phyloP scores from a whole-genome alignment of 192 early-diverging fungal genomes.

The Mortierella antarctica region DNA sequence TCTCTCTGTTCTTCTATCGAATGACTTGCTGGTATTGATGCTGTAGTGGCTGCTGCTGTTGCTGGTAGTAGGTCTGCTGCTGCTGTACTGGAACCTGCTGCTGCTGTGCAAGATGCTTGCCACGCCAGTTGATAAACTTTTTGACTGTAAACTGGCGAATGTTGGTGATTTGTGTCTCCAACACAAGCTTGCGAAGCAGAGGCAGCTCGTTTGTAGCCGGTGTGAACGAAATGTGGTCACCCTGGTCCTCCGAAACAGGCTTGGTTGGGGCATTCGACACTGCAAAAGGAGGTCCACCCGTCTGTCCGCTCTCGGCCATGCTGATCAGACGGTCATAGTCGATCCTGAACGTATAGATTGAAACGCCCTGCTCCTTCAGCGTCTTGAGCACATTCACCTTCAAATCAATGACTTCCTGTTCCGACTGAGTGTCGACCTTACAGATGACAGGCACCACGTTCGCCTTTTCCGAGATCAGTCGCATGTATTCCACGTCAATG shows the following conservation, averaged over 20 bases:
- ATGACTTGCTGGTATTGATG: conserved; percentile 37
- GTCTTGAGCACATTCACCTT: conserved; percentile 65
- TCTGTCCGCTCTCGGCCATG: conserved; percentile 56
- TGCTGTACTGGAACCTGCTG: conserved; percentile 7
- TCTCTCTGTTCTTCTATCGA: conserved; percentile 8
- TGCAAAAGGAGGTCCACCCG: conserved; percentile 66
- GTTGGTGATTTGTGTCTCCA: conserved; percentile 65
- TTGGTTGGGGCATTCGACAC: conserved; percentile 36
- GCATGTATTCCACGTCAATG: conserved; percentile 80
- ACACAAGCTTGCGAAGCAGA: conserved; percentile 55
- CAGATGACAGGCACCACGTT: conserved; percentile 75
- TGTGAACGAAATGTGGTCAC: conserved; percentile 29
- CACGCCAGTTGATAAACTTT: conserved; percentile 68
- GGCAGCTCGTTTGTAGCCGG: conserved; percentile 57
- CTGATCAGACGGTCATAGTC: conserved; percentile 59
- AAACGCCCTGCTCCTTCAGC: conserved; percentile 63
- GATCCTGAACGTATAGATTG: conserved; percentile 68
- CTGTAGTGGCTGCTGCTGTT: conserved; percentile 8
- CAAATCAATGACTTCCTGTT: conserved; percentile 62
- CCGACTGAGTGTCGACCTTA: conserved; percentile 70
- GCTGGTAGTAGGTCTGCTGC: neutral
- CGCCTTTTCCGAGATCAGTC: conserved; percentile 62
- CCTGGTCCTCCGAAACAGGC: conserved; percentile 5
- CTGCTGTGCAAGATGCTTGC: conserved; percentile 39
- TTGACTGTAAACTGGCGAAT: conserved; percentile 65